Conservation (phyloP, 148 eudicot species). For the Spergularia marina region DNA sequence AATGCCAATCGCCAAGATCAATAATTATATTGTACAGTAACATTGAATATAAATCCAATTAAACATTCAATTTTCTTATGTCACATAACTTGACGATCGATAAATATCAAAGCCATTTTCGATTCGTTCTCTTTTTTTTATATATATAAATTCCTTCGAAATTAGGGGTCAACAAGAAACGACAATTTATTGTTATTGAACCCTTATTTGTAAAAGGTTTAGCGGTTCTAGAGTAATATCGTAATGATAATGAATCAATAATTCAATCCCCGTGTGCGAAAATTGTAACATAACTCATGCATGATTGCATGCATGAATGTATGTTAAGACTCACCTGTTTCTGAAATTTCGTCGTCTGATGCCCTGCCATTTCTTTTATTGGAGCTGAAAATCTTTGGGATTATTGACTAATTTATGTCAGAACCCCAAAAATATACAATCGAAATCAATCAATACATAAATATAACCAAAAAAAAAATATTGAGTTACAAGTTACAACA, state of each 20-base stretch:
- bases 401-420: conserved; percentile 33
- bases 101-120: no score
- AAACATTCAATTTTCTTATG: background rate
- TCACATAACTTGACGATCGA: background rate
- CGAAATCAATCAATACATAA: background rate
- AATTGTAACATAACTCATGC: background rate
- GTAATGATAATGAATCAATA: background rate
- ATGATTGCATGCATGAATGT: background rate
- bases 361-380: conserved; percentile 36
- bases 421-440: background rate
- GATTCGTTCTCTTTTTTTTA: no score
- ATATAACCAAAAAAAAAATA: no score
- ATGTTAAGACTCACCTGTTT: conserved; percentile 33
- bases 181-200: no score
- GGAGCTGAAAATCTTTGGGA: conserved; percentile 64
- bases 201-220: no score
- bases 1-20: background rate
- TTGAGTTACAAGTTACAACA: background rate
- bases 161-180: no score
- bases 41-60: no score
- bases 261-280: background rate
- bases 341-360: conserved; percentile 42
- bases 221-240: no score
- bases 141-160: no score
- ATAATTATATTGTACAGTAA: background rate